phyloP scores from a whole-genome alignment of 345 rosid genomes.

The Leavenworthia alabamica region DNA sequence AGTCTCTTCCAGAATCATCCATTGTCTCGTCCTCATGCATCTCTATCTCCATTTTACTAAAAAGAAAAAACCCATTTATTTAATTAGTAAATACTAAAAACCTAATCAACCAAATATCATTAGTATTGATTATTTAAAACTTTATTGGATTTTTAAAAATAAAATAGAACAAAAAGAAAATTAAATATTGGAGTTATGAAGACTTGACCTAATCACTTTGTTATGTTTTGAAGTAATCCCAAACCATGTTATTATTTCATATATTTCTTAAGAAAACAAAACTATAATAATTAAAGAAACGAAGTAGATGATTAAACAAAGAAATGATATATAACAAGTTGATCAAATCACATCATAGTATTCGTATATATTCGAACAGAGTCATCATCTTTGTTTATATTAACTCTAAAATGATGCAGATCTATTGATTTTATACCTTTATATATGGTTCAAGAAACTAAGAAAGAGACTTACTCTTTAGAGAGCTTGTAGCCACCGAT shows the following conservation, averaged over 20 bases:
- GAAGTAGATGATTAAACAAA: slow-evolving; percentile 9
- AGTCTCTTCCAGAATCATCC: slow-evolving; percentile 43
- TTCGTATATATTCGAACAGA: background rate
- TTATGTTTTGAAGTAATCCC: too few relatives aligned
- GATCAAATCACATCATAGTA: background rate
- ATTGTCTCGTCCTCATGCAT: background rate
- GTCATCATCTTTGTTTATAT: background rate
- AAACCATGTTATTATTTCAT: slow-evolving; percentile 6
- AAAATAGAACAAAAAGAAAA: background rate
- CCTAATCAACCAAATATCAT: too few relatives aligned
- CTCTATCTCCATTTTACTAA: slow-evolving; percentile 29
- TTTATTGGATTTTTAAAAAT: background rate
- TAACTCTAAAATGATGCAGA: slow-evolving; percentile 12
- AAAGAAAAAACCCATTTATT: background rate
- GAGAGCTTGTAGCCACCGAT: background rate
- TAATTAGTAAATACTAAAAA: slow-evolving; percentile 10
- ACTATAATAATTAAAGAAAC: background rate
- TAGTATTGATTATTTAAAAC: too few relatives aligned
- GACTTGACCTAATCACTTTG: slow-evolving; percentile 33
- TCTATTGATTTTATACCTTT: too few relatives aligned
- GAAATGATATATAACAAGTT: background rate
- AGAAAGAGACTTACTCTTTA: slow-evolving; percentile 3
- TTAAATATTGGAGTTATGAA: slow-evolving; percentile 1
- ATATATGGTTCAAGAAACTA: too few relatives aligned
- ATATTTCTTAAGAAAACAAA: background rate